These are phyloP conservation scores for Colletotrichum sp. DNA, from an alignment of 2,329 filamentous ascomycete genomes.

Conservation along the genomic window DNA sequence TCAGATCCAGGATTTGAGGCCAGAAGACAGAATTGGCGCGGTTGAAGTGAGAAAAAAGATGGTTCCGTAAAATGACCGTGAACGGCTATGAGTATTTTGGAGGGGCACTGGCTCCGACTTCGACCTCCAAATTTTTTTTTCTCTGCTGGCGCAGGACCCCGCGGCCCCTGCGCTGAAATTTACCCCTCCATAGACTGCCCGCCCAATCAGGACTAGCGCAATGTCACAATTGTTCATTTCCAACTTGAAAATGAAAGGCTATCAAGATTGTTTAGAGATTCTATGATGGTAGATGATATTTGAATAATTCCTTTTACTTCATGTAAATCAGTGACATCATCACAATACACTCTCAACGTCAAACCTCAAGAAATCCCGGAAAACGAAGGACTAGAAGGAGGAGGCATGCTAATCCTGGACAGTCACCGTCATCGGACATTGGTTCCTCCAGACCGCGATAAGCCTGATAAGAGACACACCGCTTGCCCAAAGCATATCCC, in stretches of 20 bases:
- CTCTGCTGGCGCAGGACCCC: conserved; percentile 8
- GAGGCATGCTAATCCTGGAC: neutral
- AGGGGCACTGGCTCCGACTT: conserved; percentile 18
- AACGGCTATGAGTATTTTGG: conserved; percentile 11
- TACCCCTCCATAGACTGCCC: conserved; percentile 14
- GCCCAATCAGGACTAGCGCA: neutral
- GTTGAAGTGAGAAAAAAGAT: neutral
- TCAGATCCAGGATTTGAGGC: neutral
- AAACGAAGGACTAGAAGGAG: neutral
- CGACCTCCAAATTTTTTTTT: conserved; percentile 20
- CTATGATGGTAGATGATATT: neutral
- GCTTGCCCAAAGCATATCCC: neutral
- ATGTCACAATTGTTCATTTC: neutral
- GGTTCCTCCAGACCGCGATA: conserved; percentile 15
- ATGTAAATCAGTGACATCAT: neutral
- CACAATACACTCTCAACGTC: neutral
- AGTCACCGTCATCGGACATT: neutral
- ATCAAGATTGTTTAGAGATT: neutral
- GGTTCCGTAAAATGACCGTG: neutral
- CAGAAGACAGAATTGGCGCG: neutral
- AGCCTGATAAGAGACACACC: conserved; percentile 7
- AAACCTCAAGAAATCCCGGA: neutral
- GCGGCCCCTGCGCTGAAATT: conserved; percentile 11
- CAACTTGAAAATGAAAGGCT: neutral
- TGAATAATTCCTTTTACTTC: neutral